Base-by-base conservation (phyloP, 1,284 basidiomycete species). In the Schizophyllum amplum region DNA sequence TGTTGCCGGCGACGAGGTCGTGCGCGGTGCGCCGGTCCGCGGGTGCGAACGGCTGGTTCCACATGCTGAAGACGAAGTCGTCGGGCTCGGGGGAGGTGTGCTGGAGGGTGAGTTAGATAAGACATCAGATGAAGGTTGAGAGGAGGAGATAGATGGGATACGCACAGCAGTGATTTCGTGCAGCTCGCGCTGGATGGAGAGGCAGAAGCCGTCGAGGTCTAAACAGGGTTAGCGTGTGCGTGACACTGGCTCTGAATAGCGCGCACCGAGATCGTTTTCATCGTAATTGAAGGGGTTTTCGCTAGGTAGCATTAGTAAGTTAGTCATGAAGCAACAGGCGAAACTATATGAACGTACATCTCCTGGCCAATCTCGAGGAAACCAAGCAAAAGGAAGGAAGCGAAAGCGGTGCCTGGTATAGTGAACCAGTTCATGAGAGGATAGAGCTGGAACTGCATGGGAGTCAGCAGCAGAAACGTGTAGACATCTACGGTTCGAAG, bases 361-460 rank as follows among this genome's bases (percentile, higher is more conserved):
- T 87, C 83, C 63, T 82, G 80, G 24, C 83, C 84, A 55, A 87
- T 86, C 64, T 87, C 84, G 21, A 87, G 75, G 77, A 88, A 87
- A 53, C 85, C 83, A 42, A 83, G 73, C 26, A 83, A 73, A 53
- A 84, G 67, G 77, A 84, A 85, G 0, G 82, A 74, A 2, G 81
- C 76, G 60, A 84, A 84, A 2, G 80, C 78, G 0, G 82, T 83
- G 11, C 73, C 82, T 57, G 83, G 83, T 57, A 87, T 84, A 3
- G 79, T 81, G 52, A 82, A 63, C 61, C 73, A 84, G 7, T 69
- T 65, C 66, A 84, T 79, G 1, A 74, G 62, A n/a, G 60, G 61
- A 61, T 76, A 80, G 48, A 87, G 72, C 74, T 86, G 83, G 75
- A 84, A 84, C 74, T 82, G 54, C 1, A 53, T 26, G 5, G n/a